These are phyloP conservation scores for Protomyces inundatus DNA, from an alignment of 1,139 yeast genomes.

Conservation along the genomic window DNA sequence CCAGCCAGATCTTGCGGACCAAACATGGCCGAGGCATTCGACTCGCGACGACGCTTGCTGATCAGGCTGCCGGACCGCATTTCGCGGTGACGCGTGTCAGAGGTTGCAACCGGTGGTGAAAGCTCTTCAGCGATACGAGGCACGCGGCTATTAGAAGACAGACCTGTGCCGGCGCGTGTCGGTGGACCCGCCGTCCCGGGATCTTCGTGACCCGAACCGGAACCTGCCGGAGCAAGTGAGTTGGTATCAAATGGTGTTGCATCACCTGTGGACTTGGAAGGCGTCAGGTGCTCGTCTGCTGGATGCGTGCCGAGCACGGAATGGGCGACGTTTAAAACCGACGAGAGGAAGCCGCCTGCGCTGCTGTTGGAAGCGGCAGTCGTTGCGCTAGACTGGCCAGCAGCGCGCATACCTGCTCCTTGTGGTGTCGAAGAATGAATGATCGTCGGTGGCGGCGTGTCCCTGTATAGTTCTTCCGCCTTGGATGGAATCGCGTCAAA, in stretches of 20 bases:
- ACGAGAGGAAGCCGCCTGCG: not conserved
- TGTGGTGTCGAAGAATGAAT: not conserved
- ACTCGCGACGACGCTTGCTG: constrained; percentile 15
- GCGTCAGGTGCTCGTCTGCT: not conserved
- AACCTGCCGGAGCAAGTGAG: not conserved
- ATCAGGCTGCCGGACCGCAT: constrained; percentile 16
- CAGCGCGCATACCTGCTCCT: not conserved
- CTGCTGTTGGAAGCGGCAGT: not conserved
- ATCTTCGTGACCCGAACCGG: no score
- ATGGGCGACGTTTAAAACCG: not conserved
- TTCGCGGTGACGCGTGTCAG: not conserved
- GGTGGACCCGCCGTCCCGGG: not conserved
- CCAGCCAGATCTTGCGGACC: constrained; percentile 9
- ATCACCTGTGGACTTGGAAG: not conserved
- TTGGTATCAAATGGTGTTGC: not conserved
- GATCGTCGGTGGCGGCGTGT: not conserved
- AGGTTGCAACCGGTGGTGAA: not conserved
- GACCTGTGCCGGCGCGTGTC: not conserved
- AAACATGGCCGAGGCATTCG: constrained; percentile 8
- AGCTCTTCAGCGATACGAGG: not conserved
- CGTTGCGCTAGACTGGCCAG: not conserved
- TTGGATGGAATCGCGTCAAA: not conserved
- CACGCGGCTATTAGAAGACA: not conserved
- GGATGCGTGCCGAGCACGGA: not conserved
- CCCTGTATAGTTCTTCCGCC: not conserved